Percentiles rank a stretch among this genome's conserved stretches.
Evolutionary conservation across 768 basidiomycete genomes (phyloP).

Genomic region (Tubosaeta sp.): DNA sequence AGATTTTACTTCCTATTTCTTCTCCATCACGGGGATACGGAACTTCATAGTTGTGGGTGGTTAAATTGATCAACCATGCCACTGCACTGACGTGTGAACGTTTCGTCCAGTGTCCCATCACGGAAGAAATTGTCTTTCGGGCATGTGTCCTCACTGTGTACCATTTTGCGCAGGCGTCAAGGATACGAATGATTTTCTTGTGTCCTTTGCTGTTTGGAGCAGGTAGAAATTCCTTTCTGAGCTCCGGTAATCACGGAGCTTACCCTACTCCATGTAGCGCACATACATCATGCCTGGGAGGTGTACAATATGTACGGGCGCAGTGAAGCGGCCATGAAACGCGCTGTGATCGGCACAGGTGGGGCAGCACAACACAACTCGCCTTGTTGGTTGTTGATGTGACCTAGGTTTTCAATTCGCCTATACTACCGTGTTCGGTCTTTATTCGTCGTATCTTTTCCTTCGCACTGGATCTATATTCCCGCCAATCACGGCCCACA

Average conservation of each 20-base stretch:
- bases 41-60: slow-evolving; percentile 57
- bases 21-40: slow-evolving; percentile 56
- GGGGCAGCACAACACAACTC: slow-evolving; percentile 17
- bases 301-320: slow-evolving; percentile 72
- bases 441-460: slow-evolving; percentile 81
- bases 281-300: slow-evolving; percentile 91
- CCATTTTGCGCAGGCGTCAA: slow-evolving; percentile 57
- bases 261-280: slow-evolving; percentile 49
- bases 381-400: slow-evolving; percentile 12
- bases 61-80: not conserved
- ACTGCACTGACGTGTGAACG: not conserved
- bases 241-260: slow-evolving; percentile 2
- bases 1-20: slow-evolving; percentile 39
- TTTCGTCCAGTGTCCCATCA: slow-evolving; percentile 69
- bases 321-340: slow-evolving; percentile 56
- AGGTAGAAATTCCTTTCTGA: slow-evolving; percentile 44
- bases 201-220: slow-evolving; percentile 86
- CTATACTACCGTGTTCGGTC: slow-evolving; percentile 93
- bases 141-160: slow-evolving; percentile 77
- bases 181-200: slow-evolving; percentile 63
- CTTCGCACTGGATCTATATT: slow-evolving; percentile 79
- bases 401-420: slow-evolving; percentile 74
- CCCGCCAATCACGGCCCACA: slow-evolving; percentile 74
- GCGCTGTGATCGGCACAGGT: slow-evolving; percentile 57
- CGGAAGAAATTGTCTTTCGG: slow-evolving; percentile 91